phyloP scores from a whole-genome alignment of 805 yeast genomes.

The Saturnispora kantuleensis region DNA sequence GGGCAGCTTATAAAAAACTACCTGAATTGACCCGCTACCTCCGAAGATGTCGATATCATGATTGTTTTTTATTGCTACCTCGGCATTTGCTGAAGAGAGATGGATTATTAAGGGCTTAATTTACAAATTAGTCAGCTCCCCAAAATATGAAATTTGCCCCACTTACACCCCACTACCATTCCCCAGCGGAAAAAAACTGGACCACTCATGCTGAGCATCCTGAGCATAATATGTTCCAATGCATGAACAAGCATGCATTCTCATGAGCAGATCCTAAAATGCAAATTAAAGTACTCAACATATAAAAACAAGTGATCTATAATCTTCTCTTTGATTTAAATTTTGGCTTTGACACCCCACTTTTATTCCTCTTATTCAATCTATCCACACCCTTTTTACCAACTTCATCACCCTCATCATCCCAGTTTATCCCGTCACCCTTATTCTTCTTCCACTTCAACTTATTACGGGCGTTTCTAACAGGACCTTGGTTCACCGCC shows the following conservation, averaged over 20 bases:
- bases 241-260: not conserved
- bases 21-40: too few relatives aligned
- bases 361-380: slow-evolving; percentile 13
- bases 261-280: not conserved
- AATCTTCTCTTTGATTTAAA: slow-evolving; percentile 54
- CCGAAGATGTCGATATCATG: too few relatives aligned
- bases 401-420: slow-evolving; percentile 24
- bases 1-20: too few relatives aligned
- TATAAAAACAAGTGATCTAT: slow-evolving; percentile 19
- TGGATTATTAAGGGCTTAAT: too few relatives aligned
- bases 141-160: too few relatives aligned
- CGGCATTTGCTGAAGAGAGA: too few relatives aligned
- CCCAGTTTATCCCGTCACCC: slow-evolving; percentile 44
- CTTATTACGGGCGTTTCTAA: slow-evolving; percentile 86
- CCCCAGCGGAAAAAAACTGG: too few relatives aligned
- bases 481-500: slow-evolving; percentile 88
- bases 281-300: not conserved
- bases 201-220: too few relatives aligned
- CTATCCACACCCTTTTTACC: slow-evolving; percentile 7
- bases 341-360: slow-evolving; percentile 32
- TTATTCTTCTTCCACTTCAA: slow-evolving; percentile 61
- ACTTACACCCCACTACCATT: too few relatives aligned
- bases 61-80: too few relatives aligned
- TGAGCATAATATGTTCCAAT: too few relatives aligned
- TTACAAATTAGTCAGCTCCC: too few relatives aligned